Base-by-base conservation (phyloP, 2,329 filamentous ascomycete genomes). In the Fusarium oligoseptatum region DNA sequence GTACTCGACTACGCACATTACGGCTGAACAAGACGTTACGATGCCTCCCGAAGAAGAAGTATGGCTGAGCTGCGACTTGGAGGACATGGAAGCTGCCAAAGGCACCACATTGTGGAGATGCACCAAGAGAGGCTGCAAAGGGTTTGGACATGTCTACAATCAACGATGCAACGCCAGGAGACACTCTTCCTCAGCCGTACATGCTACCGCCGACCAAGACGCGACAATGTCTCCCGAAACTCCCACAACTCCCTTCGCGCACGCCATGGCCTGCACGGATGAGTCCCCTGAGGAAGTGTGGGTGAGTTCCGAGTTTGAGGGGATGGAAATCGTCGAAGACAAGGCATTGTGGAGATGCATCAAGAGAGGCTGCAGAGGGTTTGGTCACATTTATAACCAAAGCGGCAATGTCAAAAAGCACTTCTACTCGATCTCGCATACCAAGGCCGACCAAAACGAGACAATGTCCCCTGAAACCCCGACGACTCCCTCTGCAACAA, bases 281-380 rank as follows among this genome's bases (percentile, higher is more conserved):
- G 24, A 65, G 8, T 29, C 43, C 1, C 37, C 17, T 1, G 56
- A 65, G 1, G 56, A 74, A n/a, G 8, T 62, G 14, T 74, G 71
- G 71, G 41, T 58, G 24, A 58, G 27, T 12, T 75, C 50, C 9
- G 64, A 58, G 3, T 36, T 66, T 4, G 36, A 69, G 1, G 72
- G 72, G 9, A 72, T 75, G 39, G 61, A 75, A 3, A 57, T 61
- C 10, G 3, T 1, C 3, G 37, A 75, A 6, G 65, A 60, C 5
- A 62, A 29, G 3, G 1, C 27, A 0, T 43, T 37, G 14, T 74
- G 68, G 71, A 74, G 43, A n/a, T 74, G 72, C 12, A 34, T 29
- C 34, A 74, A 69, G 6, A 57, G 37, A 15, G 72, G 72, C 1
- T 74, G 72, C 34, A 74, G 55, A 22, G 52, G 69, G 2, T 72